Evolutionary conservation across 345 rosid genomes (phyloP), one percentile per base, ranked within the genome.

Genomic region (Linum lewisii): DNA sequence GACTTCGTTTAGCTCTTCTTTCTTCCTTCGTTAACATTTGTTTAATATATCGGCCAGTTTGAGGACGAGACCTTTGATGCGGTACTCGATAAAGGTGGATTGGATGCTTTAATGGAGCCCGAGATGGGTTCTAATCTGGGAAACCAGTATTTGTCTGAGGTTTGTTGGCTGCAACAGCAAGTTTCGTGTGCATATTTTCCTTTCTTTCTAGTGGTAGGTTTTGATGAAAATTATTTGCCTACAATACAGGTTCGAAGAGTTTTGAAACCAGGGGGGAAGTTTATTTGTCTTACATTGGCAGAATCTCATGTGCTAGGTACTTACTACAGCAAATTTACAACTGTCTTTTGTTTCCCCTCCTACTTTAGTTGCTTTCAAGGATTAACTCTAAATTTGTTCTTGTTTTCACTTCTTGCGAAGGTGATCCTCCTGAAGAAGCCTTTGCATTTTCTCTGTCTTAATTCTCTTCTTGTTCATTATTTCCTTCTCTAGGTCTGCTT

Each of bases 61-160:
- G 57, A 36, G 1, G 91, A 84, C 38, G 83, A 66, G 7, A 69
- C 71, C 1, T 92, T 86, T 63, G 81, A 88, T 73, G 71, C 54
- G 71, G 79, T 92, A 62, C 76, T 92, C 16, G 98, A 92, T 76
- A 88, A 92, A 77, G 98, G 98, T 67, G 98, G 93, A 63, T 72
- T 92, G 74, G 98, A 92, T 84, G 98, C 98, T 73, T 75, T 92
- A 58, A 88, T 92, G 98, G 98, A 92, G 79, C 96, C 95, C 9
- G 78, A 80, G 71, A 81, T 76, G 22, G 98, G 98, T 21, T 65
- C 82, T 2, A 82, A 77, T 67, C 78, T 88, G 14, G 98, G 97
- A 38, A 74, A 49, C 51, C 79, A 80, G 67, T 92, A 92, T 72
- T 76, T 88, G 72, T 75, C 82, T 5, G 98, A 92, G 98, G 97